Conservation (phyloP, 352 stramenopile genomes). For the Pythium myriotylum region DNA sequence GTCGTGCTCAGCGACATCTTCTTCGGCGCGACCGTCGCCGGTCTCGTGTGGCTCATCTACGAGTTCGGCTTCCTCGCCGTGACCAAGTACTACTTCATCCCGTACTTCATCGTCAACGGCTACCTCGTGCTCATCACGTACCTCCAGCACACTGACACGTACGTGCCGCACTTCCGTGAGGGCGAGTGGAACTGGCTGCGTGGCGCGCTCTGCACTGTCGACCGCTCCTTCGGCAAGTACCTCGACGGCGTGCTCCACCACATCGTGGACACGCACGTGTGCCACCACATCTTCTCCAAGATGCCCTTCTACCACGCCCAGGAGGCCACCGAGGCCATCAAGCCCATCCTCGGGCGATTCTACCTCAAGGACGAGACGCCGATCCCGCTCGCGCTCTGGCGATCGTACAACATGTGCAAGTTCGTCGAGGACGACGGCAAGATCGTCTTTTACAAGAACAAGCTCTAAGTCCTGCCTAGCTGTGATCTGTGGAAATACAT, state of each 20-base stretch:
- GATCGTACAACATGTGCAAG: conserved; percentile 92
- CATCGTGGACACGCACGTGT: conserved; percentile 98
- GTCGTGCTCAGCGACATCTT: conserved; percentile 93
- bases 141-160: conserved; percentile 98
- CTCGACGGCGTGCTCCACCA: conserved; percentile 97
- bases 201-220: conserved; percentile 96
- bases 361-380: conserved; percentile 95
- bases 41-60: conserved; percentile 57
- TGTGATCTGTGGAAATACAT: neutral
- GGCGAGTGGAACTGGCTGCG: conserved; percentile 97
- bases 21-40: conserved; percentile 73
- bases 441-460: conserved; percentile 91
- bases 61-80: conserved; percentile 85
- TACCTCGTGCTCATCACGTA: conserved; percentile 98
- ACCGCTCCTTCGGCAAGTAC: conserved; percentile 95
- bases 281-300: conserved; percentile 98
- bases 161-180: conserved; percentile 95
- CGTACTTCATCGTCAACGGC: conserved; percentile 95
- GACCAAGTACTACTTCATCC: conserved; percentile 93
- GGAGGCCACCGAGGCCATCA: conserved; percentile 94
- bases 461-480: conserved; percentile 29
- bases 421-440: conserved; percentile 94
- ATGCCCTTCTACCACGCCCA: conserved; percentile 99
- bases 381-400: conserved; percentile 91
- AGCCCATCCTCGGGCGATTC: conserved; percentile 93